Percentiles rank a stretch among this genome's conserved stretches.
Evolutionary conservation across 1,284 basidiomycete species (phyloP).

Genomic region (Marasmius fiardii): DNA sequence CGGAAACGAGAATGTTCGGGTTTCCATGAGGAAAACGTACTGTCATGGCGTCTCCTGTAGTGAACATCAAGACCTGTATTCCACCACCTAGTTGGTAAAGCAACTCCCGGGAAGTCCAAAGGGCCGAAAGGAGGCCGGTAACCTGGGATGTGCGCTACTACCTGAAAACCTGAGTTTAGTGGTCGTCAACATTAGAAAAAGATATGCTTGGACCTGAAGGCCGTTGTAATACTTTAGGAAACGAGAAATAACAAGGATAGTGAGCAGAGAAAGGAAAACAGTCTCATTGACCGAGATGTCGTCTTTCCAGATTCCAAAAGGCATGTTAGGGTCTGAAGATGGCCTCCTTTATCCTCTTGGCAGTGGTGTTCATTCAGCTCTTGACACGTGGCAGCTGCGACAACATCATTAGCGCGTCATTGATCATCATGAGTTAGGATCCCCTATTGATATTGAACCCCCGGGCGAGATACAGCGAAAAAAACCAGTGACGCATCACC

Average conservation of each 20-base stretch:
- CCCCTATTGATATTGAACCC: too few species aligned
- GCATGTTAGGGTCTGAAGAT: too few species aligned
- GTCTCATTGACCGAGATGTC: too few species aligned
- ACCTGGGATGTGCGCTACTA: slow-evolving; percentile 33
- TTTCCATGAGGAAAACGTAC: slow-evolving; percentile 16
- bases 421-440: too few species aligned
- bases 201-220: not conserved
- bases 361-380: too few species aligned
- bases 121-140: slow-evolving; percentile 38
- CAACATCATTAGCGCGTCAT: too few species aligned
- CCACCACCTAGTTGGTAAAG: slow-evolving; percentile 42
- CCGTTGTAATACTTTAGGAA: not conserved
- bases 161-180: slow-evolving; percentile 21
- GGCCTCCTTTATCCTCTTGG: too few species aligned
- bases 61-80: slow-evolving; percentile 34
- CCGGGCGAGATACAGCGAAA: too few species aligned
- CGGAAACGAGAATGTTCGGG: not conserved
- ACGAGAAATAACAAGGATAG: not conserved
- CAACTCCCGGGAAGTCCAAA: slow-evolving; percentile 29
- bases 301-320: too few species aligned
- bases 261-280: not conserved
- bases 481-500: too few species aligned
- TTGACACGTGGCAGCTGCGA: too few species aligned
- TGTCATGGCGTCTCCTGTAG: slow-evolving; percentile 34
- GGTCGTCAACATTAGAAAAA: not conserved